Evolutionary conservation across 768 basidiomycete species (phyloP).

Genomic region (Termitomyces sp.): DNA sequence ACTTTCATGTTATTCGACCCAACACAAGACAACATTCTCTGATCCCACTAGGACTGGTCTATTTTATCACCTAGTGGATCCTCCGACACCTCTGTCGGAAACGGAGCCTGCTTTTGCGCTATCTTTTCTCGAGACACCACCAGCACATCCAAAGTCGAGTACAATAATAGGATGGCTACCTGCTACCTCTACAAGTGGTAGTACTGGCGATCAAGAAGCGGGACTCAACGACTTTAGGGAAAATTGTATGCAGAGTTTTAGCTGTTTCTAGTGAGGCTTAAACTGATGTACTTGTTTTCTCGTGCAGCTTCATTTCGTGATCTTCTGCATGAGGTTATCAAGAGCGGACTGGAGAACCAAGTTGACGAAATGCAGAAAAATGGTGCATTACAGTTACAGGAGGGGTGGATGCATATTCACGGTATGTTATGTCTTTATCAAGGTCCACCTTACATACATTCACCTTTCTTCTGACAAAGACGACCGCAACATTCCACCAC

Average conservation of each 20-base stretch:
- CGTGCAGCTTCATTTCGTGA: slow-evolving; percentile 49
- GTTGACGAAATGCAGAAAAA: slow-evolving; percentile 63
- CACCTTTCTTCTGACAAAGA: slow-evolving; percentile 35
- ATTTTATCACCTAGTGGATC: slow-evolving; percentile 59
- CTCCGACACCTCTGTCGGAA: slow-evolving; percentile 43
- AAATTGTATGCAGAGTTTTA: slow-evolving; percentile 47
- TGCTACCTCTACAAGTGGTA: slow-evolving; percentile 26
- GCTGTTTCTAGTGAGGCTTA: background rate
- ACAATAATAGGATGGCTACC: slow-evolving; percentile 70
- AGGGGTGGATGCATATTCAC: slow-evolving; percentile 89
- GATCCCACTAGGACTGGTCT: slow-evolving; percentile 63
- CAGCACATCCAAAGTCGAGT: slow-evolving; percentile 37
- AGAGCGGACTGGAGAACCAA: slow-evolving; percentile 44
- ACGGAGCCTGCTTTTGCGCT: slow-evolving; percentile 52
- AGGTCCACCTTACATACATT: background rate
- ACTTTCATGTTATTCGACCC: background rate
- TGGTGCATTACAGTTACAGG: slow-evolving; percentile 55
- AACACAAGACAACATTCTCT: slow-evolving; percentile 5
- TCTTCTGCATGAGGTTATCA: slow-evolving; percentile 56
- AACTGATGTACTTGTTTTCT: background rate
- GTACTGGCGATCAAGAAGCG: slow-evolving; percentile 25
- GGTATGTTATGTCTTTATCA: slow-evolving; percentile 21
- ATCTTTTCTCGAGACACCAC: slow-evolving; percentile 50
- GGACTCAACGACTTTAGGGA: slow-evolving; percentile 67
- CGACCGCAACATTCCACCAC: slow-evolving; percentile 64